Conservation (phyloP, 139 green algal genomes). For the Chlorella vulgaris region DNA sequence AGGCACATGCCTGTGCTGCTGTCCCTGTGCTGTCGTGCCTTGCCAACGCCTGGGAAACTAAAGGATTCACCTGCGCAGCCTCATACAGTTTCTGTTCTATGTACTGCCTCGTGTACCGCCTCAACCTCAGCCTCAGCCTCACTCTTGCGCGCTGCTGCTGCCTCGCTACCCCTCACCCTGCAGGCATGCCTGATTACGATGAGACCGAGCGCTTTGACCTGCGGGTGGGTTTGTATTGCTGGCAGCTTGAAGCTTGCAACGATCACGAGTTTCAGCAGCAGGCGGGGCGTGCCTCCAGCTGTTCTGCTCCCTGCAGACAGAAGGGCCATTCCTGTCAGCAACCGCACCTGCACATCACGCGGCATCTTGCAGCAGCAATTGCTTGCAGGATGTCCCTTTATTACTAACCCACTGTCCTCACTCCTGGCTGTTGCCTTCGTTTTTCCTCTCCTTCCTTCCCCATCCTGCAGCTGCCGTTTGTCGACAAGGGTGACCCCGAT, state of each 20-base stretch:
- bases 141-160: neutral
- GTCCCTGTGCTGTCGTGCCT: no score
- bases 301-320: neutral
- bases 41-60: no score
- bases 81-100: no score
- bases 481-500: constrained; percentile 20
- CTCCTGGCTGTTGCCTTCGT: neutral
- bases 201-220: constrained; percentile 66
- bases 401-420: neutral
- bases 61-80: no score
- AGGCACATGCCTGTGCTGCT: no score
- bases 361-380: neutral
- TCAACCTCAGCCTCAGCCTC: no score
- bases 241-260: no score
- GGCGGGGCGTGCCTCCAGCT: neutral
- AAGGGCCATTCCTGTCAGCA: neutral
- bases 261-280: no score
- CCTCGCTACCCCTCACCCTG: neutral
- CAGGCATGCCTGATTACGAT: constrained; percentile 17
- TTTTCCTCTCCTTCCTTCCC: neutral
- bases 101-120: no score
- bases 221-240: constrained; percentile 3
- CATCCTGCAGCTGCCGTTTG: constrained; percentile 19
- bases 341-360: no score
- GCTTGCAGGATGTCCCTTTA: neutral